A percentile compares a stretch with the other conserved stretches of the same genome.
Evolutionary conservation across 2,329 filamentous ascomycete species (phyloP).

Genomic region (Didymosphaeria variabile): DNA sequence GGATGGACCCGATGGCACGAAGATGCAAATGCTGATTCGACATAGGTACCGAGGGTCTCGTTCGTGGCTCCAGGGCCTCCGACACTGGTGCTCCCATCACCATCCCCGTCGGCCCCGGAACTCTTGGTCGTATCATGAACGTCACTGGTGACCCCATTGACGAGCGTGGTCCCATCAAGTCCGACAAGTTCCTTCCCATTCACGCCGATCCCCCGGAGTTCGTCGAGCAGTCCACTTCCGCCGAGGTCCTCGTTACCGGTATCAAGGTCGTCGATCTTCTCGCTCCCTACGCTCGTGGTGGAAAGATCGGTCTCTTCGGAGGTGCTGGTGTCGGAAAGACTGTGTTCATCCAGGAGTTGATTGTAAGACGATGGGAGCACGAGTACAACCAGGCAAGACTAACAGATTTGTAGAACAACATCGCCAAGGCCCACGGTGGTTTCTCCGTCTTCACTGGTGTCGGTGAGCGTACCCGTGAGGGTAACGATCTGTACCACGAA

Average conservation of each 20-base stretch:
- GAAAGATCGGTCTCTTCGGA: conserved; percentile 99
- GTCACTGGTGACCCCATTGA: conserved; percentile 99
- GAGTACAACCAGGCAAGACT: conserved; percentile 23
- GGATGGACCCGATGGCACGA: conserved; percentile 6
- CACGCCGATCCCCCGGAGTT: conserved; percentile 94
- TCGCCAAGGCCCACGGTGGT: conserved; percentile 99
- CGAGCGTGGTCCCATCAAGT: conserved; percentile 98
- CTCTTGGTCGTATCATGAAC: conserved; percentile 99
- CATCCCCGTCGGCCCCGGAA: conserved; percentile 92
- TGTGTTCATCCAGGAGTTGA: conserved; percentile 99
- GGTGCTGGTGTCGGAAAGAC: conserved; percentile 99
- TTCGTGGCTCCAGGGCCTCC: conserved; percentile 83
- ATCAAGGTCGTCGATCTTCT: conserved; percentile 99
- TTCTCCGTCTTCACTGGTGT: conserved; percentile 99
- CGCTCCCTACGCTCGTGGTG: conserved; percentile 99
- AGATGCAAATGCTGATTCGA: conserved; percentile 30
- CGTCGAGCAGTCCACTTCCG: conserved; percentile 93
- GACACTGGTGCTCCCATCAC: conserved; percentile 96
- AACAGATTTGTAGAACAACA: conserved; percentile 80
- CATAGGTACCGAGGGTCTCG: conserved; percentile 97
- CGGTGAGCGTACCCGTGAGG: conserved; percentile 99
- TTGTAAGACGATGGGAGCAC: conserved; percentile 64
- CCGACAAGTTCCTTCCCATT: conserved; percentile 85
- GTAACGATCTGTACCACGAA: conserved; percentile 99
- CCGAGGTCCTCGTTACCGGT: conserved; percentile 97